Evolutionary conservation across 305 asterid species (phyloP), one percentile per base, ranked within the genome.

Genomic region (Fraxinus ornus): DNA sequence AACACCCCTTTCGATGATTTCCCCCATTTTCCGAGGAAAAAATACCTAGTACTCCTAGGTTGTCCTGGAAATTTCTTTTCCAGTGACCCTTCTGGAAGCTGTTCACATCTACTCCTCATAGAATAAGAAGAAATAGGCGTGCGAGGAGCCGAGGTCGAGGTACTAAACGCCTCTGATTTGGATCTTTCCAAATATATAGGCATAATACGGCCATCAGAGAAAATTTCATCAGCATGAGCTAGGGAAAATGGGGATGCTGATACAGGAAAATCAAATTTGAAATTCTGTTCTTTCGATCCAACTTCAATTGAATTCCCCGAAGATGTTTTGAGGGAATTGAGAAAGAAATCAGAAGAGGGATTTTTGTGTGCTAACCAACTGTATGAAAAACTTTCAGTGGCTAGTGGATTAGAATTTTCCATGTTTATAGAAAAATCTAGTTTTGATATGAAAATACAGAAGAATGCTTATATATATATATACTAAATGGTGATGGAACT

Each of bases 331-430:
- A 78, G 84, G 22, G 79, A 77, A 47, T 87, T 85, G 32, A 84
- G 73, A 19, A 89, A 80, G 70, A 75, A 81, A 77, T 77, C 52
- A 13, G 91, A 83, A 28, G 89, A 73, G 5, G 81, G 89, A 9
- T 87, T 86, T 49, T 60, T 77, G 86, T 89, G 85, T 28, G 81
- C 77, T 80, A 93, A 88, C 97, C 99, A 94, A 35, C 97, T 95
- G 86, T 92, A 90, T 13, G 99, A 95, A 77, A 95, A 95, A 39
- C 99, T 95, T 81, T 95, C 98, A 7, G 95, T 91, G 84, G 98
- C 95, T 35, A 92, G 88, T 77, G 89, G 82, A 19, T 90, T 89
- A 22, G 92, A 86, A 83, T 85, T 86, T 80, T 94, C 99, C 99
- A 95, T 28, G 84, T 79, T 82, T 30, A 74, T 28, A 35, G n/a